Evolutionary conservation across 495 filamentous ascomycete species (phyloP).

Genomic region (Daldinia caldariorum): DNA sequence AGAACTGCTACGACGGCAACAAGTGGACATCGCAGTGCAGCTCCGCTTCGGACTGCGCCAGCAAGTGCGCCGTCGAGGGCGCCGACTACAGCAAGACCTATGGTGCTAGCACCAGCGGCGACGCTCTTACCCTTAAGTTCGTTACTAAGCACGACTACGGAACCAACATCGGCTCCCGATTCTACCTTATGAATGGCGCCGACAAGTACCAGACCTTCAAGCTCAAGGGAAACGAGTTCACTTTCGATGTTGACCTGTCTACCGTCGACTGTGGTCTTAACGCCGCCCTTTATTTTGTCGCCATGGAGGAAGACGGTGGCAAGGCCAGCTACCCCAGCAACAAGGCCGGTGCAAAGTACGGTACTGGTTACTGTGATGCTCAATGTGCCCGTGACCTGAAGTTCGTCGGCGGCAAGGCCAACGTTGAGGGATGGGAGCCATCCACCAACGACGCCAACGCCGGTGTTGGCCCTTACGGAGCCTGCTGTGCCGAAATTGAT

Average conservation of each 20-base stretch:
- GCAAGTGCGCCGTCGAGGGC: constrained; percentile 60
- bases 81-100: constrained; percentile 61
- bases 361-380: constrained; percentile 68
- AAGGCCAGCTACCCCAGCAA: constrained; percentile 60
- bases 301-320: constrained; percentile 67
- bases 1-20: constrained; percentile 65
- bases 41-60: constrained; percentile 51
- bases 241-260: constrained; percentile 68
- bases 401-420: constrained; percentile 64
- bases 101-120: constrained; percentile 59
- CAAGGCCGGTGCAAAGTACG: constrained; percentile 70
- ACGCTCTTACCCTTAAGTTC: constrained; percentile 63
- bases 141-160: constrained; percentile 61
- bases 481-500: constrained; percentile 80
- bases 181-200: constrained; percentile 64
- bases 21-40: constrained; percentile 57
- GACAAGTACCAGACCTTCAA: constrained; percentile 66
- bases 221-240: constrained; percentile 67
- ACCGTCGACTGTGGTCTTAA: constrained; percentile 65
- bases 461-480: constrained; percentile 67
- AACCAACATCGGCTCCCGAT: constrained; percentile 63
- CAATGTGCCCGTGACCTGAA: constrained; percentile 66
- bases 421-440: constrained; percentile 67
- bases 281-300: constrained; percentile 68
- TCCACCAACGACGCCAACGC: constrained; percentile 69